Evolutionary conservation across 331 rosid species (phyloP).

Genomic region (Cydonia oblonga): DNA sequence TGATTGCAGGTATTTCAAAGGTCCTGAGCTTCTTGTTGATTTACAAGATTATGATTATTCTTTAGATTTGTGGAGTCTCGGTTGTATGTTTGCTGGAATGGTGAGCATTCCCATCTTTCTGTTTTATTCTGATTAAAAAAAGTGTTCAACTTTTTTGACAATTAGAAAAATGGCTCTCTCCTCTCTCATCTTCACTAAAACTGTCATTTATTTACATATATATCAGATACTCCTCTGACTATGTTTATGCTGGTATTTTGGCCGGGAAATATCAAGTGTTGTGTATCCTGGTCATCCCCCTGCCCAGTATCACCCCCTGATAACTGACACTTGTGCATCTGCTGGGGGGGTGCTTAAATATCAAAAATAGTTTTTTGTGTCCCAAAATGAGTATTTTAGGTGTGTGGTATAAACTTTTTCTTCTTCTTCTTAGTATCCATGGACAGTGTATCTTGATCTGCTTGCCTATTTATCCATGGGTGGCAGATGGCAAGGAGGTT

Average conservation of each 20-base stretch:
- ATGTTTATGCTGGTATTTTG: too few relatives aligned
- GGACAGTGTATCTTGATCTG: constrained; percentile 15
- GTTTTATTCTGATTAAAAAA: too few relatives aligned
- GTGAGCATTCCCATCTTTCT: constrained; percentile 29
- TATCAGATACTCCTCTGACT: too few relatives aligned
- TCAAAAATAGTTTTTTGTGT: neutral
- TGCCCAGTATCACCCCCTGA: neutral
- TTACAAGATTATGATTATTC: constrained; percentile 95
- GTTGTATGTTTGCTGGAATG: constrained; percentile 97
- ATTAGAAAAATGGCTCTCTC: too few relatives aligned
- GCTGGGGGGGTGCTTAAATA: neutral
- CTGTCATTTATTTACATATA: too few relatives aligned
- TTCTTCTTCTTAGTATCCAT: neutral
- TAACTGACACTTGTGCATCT: neutral
- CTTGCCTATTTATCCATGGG: constrained; percentile 19
- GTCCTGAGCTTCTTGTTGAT: constrained; percentile 95
- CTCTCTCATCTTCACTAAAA: too few relatives aligned
- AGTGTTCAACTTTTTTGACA: too few relatives aligned
- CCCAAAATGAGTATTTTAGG: neutral
- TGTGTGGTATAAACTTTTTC: neutral
- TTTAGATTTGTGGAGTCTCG: constrained; percentile 88
- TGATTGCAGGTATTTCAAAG: constrained; percentile 38
- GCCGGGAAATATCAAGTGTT: neutral
- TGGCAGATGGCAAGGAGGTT: constrained; percentile 16
- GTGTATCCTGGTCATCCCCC: neutral